Evolutionary conservation across 441 rosid species (phyloP).

Genomic region (Raphanus hybrid): DNA sequence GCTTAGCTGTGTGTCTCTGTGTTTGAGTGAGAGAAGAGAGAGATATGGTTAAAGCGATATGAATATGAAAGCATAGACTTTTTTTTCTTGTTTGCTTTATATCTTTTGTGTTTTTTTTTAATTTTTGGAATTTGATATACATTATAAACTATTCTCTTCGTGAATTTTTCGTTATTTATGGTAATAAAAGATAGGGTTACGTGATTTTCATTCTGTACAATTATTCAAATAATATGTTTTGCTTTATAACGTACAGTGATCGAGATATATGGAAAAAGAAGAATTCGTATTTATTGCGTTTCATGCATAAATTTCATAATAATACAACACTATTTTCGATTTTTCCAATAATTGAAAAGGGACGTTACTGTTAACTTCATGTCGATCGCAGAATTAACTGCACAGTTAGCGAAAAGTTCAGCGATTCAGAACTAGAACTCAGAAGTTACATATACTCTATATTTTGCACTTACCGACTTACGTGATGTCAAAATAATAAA

Average conservation of each 20-base stretch:
- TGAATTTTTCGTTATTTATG: constrained; percentile 38
- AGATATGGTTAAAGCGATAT: constrained; percentile 64
- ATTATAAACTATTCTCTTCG: constrained; percentile 38
- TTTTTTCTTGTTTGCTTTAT: constrained; percentile 40
- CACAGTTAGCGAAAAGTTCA: constrained; percentile 37
- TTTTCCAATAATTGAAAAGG: constrained; percentile 31
- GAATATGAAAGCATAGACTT: constrained; percentile 55
- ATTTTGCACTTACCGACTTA: constrained; percentile 31
- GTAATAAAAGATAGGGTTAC: constrained; percentile 33
- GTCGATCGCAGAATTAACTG: constrained; percentile 33
- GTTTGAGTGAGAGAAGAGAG: constrained; percentile 44
- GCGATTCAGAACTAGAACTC: constrained; percentile 41
- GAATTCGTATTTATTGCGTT: constrained; percentile 31
- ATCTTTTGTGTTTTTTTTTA: constrained; percentile 36
- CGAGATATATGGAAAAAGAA: constrained; percentile 20
- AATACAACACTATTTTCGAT: constrained; percentile 29
- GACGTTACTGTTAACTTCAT: constrained; percentile 33
- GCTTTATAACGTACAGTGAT: constrained; percentile 25
- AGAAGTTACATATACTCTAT: constrained; percentile 29
- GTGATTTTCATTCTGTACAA: constrained; percentile 28
- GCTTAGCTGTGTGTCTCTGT: constrained; percentile 41
- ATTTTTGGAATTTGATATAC: constrained; percentile 40
- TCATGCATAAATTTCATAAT: constrained; percentile 10
- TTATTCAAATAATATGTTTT: constrained; percentile 23
- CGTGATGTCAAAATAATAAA: constrained; percentile 38